Evolutionary conservation across 768 basidiomycete species (phyloP), one percentile per base, ranked within the genome.

Genomic region (Mycena crocata): DNA sequence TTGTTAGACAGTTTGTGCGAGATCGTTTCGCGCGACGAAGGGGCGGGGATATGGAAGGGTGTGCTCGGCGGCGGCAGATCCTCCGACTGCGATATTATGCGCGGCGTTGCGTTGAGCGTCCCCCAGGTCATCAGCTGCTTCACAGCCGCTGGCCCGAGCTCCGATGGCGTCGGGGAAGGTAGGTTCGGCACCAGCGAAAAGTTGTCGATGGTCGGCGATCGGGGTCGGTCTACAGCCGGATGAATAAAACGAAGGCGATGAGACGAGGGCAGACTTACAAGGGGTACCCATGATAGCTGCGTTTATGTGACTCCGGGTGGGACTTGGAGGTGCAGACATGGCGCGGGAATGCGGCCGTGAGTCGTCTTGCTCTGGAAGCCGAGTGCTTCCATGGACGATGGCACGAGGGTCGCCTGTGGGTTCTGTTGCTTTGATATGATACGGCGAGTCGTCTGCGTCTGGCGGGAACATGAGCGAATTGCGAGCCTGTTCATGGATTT

Each of bases 51-150:
- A 39, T 87, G 89, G 80, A 98, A 99, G 4, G 92, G 89, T 13
- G 90, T 90, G 51, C 79, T 84, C 7, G 86, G 83, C 19, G 82
- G 78, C 10, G 78, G 79, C 73, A 80, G 71, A 70, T 92, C 87
- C 37, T 89, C 86, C 13, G 85, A 80, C 71, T 86, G 82, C 14
- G 89, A 89, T 69, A 99, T 86, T 6, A 98, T 86, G 57, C 97
- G 90, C 4, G 98, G 98, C 12, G 98, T 99, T 19, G 93, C 91
- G 69, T 91, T 89, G 26, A 99, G 84, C 15, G 95, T 96, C 2
- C 98, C 98, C 95, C 95, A 96, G 15, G 98, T 99, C 92, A 99
- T 95, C 19, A 99, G 87, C 71, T 98, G 91, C 73, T 95, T 95
- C 56, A 99, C 85, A 1, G 94, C 93, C 6, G 84, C 81, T 2